Percentiles rank a stretch among this genome's conserved stretches.
Evolutionary conservation across 371 early-diverging fungal genomes (phyloP).

Genomic region (Homolaphlyctis polyrhiza): DNA sequence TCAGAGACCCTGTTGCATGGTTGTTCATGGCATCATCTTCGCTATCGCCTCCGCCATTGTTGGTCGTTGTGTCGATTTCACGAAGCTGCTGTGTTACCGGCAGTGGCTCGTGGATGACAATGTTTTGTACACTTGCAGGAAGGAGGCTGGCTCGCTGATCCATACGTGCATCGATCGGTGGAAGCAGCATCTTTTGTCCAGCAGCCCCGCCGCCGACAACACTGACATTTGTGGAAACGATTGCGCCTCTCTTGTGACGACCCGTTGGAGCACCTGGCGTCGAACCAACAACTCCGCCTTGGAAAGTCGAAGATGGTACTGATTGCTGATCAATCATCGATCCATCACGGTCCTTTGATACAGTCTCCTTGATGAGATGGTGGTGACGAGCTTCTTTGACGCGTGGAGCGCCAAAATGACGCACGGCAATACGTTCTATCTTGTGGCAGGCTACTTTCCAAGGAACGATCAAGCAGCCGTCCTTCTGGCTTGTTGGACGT

Average conservation of each 20-base stretch:
- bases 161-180: too few species aligned
- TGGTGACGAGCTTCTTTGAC: not conserved
- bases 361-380: not conserved
- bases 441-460: not conserved
- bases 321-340: not conserved
- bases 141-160: too few species aligned
- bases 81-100: too few species aligned
- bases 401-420: conserved; percentile 1
- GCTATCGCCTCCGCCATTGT: too few species aligned
- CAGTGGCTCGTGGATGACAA: not conserved
- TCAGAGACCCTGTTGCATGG: not conserved
- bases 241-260: not conserved
- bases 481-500: not conserved
- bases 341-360: not conserved
- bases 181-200: too few species aligned
- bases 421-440: not conserved
- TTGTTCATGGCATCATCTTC: not conserved
- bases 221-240: not conserved
- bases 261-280: too few species aligned
- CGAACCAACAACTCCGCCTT: too few species aligned
- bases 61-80: too few species aligned
- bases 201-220: not conserved
- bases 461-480: not conserved
- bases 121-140: too few species aligned
- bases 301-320: not conserved